Evolutionary conservation across 164 flowering plant genomes (phyloP).

Genomic region (Annona squamosa): DNA sequence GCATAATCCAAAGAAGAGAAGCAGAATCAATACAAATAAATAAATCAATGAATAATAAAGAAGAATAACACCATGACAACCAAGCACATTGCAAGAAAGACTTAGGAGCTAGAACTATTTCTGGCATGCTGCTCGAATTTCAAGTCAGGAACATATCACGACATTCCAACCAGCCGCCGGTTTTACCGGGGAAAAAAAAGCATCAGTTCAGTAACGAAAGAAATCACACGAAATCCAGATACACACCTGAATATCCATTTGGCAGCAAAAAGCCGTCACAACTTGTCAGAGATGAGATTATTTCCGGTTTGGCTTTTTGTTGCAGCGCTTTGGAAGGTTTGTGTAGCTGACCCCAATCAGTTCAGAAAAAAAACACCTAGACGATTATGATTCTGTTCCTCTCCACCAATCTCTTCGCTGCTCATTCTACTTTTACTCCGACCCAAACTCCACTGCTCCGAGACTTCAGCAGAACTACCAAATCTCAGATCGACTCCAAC

Average conservation of each 20-base stretch:
- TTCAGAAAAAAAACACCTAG: too few relatives aligned
- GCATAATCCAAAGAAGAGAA: background rate
- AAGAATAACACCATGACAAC: background rate
- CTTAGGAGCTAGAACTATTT: background rate
- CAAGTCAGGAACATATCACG: background rate
- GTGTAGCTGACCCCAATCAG: too few relatives aligned
- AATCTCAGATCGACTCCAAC: too few relatives aligned
- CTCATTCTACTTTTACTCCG: too few relatives aligned
- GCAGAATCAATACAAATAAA: background rate
- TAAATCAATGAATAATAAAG: too few relatives aligned
- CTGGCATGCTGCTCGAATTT: background rate
- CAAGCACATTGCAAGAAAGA: background rate
- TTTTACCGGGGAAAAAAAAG: background rate
- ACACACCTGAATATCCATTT: constrained; percentile 16
- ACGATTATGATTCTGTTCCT: background rate
- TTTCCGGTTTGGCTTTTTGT: too few relatives aligned
- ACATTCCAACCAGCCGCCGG: background rate
- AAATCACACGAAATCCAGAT: background rate
- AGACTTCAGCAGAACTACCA: too few relatives aligned
- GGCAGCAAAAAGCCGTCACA: background rate
- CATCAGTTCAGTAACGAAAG: background rate
- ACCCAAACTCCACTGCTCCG: too few relatives aligned
- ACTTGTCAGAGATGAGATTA: background rate
- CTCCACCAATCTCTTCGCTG: too few relatives aligned
- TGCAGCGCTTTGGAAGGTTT: too few relatives aligned